These are phyloP conservation scores for Apiospora arundinis DNA, from an alignment of 2,329 filamentous ascomycete genomes.

Conservation along the genomic window DNA sequence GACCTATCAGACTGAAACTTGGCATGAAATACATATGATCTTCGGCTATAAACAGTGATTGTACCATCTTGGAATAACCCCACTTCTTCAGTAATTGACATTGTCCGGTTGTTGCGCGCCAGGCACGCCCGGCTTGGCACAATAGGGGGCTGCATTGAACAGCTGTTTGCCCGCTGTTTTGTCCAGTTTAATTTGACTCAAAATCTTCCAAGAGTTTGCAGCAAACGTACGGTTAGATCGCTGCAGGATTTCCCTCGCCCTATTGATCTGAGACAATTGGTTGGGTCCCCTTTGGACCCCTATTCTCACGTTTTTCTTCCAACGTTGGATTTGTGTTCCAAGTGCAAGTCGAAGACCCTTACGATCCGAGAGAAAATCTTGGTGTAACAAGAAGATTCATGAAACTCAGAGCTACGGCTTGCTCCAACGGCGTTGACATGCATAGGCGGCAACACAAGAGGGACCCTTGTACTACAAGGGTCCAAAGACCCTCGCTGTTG, in stretches of 20 bases:
- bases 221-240: neutral
- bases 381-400: neutral
- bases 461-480: slow-evolving; percentile 9
- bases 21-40: neutral
- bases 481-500: slow-evolving; percentile 7
- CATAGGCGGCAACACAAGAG: neutral
- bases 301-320: neutral
- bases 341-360: neutral
- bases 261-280: neutral
- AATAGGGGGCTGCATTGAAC: neutral
- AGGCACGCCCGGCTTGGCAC: neutral
- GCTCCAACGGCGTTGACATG: neutral
- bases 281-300: neutral
- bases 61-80: neutral
- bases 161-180: neutral
- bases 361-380: neutral
- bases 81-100: neutral
- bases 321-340: neutral
- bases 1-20: neutral
- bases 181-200: neutral
- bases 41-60: neutral
- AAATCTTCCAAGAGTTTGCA: neutral
- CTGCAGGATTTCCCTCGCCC: neutral
- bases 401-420: neutral
- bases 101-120: neutral